These are phyloP conservation scores for Oryza meridionalis DNA, from an alignment of 176 grass and related monocot genomes.

Conservation along the genomic window DNA sequence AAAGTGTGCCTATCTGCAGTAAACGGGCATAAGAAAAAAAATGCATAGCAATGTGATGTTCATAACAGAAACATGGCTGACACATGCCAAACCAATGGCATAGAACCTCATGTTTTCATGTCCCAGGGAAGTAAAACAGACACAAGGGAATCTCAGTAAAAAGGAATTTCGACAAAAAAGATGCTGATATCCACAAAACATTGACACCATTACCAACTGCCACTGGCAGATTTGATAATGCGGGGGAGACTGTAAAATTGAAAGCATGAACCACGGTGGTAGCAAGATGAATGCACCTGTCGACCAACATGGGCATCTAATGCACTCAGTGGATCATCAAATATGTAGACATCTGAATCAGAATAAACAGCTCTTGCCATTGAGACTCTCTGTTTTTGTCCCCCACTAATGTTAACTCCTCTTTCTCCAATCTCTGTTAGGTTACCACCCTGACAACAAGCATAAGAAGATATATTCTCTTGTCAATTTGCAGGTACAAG, in stretches of 20 bases:
- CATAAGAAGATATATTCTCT: slow-evolving; percentile 39
- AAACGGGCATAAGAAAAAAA: background rate
- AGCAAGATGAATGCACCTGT: slow-evolving; percentile 63
- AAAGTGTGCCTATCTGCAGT: background rate
- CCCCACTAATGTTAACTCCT: slow-evolving; percentile 98
- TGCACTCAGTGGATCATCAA: slow-evolving; percentile 99
- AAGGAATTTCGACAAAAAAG: slow-evolving; percentile 20
- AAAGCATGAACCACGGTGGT: slow-evolving; percentile 12
- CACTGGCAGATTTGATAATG: background rate
- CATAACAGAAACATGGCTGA: slow-evolving; percentile 7
- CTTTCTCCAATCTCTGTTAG: slow-evolving; percentile 99
- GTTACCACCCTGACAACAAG: slow-evolving; percentile 82
- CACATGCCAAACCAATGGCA: slow-evolving; percentile 12
- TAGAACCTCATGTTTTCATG: slow-evolving; percentile 4
- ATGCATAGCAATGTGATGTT: background rate
- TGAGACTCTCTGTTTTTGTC: slow-evolving; percentile 99
- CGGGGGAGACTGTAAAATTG: slow-evolving; percentile 2
- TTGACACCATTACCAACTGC: background rate
- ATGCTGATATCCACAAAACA: background rate
- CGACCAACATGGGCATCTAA: slow-evolving; percentile 99
- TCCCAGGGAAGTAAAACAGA: background rate
- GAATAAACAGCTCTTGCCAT: slow-evolving; percentile 99
- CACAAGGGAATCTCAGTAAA: background rate
- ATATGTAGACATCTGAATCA: slow-evolving; percentile 96
- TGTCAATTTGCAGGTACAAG: slow-evolving; percentile 3